Evolutionary conservation across 345 rosid genomes (phyloP).

Genomic region (Eutrema yunnanense): DNA sequence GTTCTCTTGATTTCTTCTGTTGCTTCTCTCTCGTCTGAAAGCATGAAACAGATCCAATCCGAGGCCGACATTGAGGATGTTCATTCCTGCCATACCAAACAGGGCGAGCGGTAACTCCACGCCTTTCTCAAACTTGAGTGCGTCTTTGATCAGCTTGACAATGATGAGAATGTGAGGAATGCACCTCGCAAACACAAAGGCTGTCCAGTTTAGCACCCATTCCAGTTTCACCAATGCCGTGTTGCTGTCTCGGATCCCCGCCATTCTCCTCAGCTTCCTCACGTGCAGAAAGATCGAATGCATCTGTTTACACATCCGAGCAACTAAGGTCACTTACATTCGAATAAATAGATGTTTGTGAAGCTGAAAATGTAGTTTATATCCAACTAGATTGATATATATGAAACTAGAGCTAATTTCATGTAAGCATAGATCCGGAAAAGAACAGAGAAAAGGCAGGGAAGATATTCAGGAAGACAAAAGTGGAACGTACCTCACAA

Average conservation of each 20-base stretch:
- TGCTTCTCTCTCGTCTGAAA: conserved; percentile 54
- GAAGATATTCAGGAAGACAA: neutral
- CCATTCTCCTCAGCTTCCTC: conserved; percentile 85
- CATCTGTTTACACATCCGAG: conserved; percentile 39
- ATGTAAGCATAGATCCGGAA: neutral
- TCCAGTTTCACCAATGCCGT: conserved; percentile 58
- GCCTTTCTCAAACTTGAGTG: conserved; percentile 61
- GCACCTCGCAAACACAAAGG: conserved; percentile 54
- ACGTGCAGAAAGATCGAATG: conserved; percentile 83
- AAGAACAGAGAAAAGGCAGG: neutral
- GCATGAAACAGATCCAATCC: conserved; percentile 76
- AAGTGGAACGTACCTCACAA: conserved; percentile 58
- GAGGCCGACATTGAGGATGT: conserved; percentile 60
- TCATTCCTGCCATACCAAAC: conserved; percentile 86
- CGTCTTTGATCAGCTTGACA: conserved; percentile 62
- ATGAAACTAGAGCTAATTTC: neutral
- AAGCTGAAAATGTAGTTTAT: neutral
- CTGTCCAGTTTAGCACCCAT: conserved; percentile 71
- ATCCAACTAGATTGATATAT: neutral
- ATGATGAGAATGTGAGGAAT: conserved; percentile 63
- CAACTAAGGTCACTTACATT: neutral
- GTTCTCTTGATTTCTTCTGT: conserved; percentile 20
- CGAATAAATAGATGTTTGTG: neutral
- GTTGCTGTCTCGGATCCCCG: conserved; percentile 62
- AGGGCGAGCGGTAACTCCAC: conserved; percentile 80